A percentile compares a stretch with the other conserved stretches of the same genome.
These are phyloP conservation scores for Candida coquimbonensis DNA, from an alignment of 805 yeast species.

Conservation along the genomic window DNA sequence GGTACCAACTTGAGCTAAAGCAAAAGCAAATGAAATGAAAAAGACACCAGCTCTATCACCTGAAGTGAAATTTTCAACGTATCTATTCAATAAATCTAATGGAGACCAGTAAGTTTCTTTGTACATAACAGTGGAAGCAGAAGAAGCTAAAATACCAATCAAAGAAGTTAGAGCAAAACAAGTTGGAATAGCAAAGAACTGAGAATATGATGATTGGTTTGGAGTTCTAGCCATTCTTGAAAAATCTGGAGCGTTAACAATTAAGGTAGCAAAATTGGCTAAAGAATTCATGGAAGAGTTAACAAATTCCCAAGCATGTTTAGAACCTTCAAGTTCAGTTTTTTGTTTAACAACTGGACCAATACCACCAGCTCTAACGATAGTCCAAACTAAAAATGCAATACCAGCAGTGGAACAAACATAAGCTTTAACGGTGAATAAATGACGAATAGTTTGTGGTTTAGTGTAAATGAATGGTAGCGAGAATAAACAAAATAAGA, in stretches of 20 bases:
- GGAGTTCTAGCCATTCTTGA: slow-evolving; percentile 69
- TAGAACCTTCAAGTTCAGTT: slow-evolving; percentile 48
- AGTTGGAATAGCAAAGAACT: slow-evolving; percentile 61
- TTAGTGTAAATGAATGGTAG: slow-evolving; percentile 77
- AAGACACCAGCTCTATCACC: slow-evolving; percentile 79
- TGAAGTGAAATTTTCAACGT: slow-evolving; percentile 44
- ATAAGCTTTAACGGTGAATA: slow-evolving; percentile 76
- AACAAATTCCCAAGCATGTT: slow-evolving; percentile 77
- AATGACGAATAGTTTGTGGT: slow-evolving; percentile 76
- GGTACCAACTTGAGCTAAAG: slow-evolving; percentile 72
- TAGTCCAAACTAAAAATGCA: slow-evolving; percentile 77
- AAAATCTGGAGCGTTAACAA: slow-evolving; percentile 85
- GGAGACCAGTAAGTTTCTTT: slow-evolving; percentile 81
- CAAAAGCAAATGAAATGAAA: slow-evolving; percentile 62
- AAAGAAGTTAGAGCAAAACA: slow-evolving; percentile 76
- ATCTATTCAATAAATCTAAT: slow-evolving; percentile 52
- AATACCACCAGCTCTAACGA: slow-evolving; percentile 71
- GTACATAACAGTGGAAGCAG: slow-evolving; percentile 64
- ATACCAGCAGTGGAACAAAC: slow-evolving; percentile 79
- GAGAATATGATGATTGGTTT: slow-evolving; percentile 46
- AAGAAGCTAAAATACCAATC: slow-evolving; percentile 78
- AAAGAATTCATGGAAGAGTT: slow-evolving; percentile 71
- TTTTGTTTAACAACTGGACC: slow-evolving; percentile 63
- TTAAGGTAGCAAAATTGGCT: slow-evolving; percentile 84
- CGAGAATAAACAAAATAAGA: slow-evolving; percentile 74